These are phyloP conservation scores for Sporodiniella umbellata DNA, from an alignment of 371 early-diverging fungal species.

Conservation along the genomic window DNA sequence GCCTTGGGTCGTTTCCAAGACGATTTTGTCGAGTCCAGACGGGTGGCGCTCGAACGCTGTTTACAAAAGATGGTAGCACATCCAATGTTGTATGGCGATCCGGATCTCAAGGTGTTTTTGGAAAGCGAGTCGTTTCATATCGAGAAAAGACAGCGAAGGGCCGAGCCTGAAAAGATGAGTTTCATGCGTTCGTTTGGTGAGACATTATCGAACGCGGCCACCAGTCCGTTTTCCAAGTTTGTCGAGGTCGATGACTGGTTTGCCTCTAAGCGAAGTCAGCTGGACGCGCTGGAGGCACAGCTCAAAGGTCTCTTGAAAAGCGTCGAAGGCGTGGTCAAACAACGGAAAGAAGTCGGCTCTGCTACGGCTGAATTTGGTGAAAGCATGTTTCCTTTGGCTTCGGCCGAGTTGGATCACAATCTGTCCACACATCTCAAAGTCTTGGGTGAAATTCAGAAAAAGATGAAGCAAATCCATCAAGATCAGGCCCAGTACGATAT, in stretches of 20 bases:
- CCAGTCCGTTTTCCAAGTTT: constrained; percentile 44
- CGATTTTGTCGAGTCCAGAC: constrained; percentile 89
- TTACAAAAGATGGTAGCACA: constrained; percentile 79
- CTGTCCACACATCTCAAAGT: constrained; percentile 62
- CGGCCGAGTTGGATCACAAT: constrained; percentile 67
- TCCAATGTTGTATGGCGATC: constrained; percentile 80
- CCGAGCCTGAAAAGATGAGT: constrained; percentile 41
- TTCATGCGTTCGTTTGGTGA: constrained; percentile 50
- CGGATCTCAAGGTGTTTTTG: constrained; percentile 82
- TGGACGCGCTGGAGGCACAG: constrained; percentile 84
- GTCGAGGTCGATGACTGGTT: constrained; percentile 69
- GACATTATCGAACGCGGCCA: constrained; percentile 41
- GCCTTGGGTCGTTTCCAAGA: constrained; percentile 92
- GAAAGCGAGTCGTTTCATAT: constrained; percentile 83
- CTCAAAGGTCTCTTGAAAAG: constrained; percentile 79
- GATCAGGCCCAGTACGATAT: constrained; percentile 72
- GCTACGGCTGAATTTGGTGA: constrained; percentile 85
- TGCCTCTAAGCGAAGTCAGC: constrained; percentile 69
- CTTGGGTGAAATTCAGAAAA: constrained; percentile 75
- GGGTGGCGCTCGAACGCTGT: constrained; percentile 82
- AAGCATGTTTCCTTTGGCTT: constrained; percentile 72
- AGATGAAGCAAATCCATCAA: constrained; percentile 75
- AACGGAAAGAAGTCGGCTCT: constrained; percentile 77
- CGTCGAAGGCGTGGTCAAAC: constrained; percentile 76
- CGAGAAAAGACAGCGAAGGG: constrained; percentile 51